phyloP scores from a whole-genome alignment of 257 asterid species.

The Oldenlandia corymbosa region DNA sequence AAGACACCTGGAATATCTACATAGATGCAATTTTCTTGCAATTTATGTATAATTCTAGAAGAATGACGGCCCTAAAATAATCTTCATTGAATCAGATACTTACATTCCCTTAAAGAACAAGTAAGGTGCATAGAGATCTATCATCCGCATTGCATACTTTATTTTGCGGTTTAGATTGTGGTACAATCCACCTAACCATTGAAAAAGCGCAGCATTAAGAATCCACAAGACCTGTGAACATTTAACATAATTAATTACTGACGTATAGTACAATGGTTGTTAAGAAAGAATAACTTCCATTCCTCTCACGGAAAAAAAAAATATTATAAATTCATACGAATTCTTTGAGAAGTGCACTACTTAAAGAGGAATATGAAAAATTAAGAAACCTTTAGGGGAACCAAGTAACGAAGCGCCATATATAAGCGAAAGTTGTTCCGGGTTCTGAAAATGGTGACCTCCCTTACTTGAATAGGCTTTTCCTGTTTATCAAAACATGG shows the following conservation, averaged over 20 bases:
- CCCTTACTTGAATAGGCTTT: conserved; percentile 58
- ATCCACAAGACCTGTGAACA: conserved; percentile 52
- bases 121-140: conserved; percentile 73
- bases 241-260: too few species aligned
- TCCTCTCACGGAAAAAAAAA: too few species aligned
- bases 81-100: conserved; percentile 26
- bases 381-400: conserved; percentile 80
- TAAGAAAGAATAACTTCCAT: too few species aligned
- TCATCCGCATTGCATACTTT: conserved; percentile 50
- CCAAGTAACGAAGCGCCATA: conserved; percentile 51
- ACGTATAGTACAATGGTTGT: too few species aligned
- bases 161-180: conserved; percentile 35
- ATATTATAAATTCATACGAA: too few species aligned
- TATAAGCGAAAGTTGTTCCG: conserved; percentile 63
- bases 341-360: too few species aligned
- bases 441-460: conserved; percentile 39
- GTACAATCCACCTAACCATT: too few species aligned
- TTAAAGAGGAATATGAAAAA: background rate
- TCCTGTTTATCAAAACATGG: conserved; percentile 83
- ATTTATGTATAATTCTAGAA: too few species aligned
- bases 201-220: conserved; percentile 17
- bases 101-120: conserved; percentile 81
- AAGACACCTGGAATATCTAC: too few species aligned
- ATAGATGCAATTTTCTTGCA: too few species aligned
- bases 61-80: too few species aligned